These are phyloP conservation scores for Ganoderma meredithae DNA, from an alignment of 1,284 basidiomycete species.

Conservation along the genomic window DNA sequence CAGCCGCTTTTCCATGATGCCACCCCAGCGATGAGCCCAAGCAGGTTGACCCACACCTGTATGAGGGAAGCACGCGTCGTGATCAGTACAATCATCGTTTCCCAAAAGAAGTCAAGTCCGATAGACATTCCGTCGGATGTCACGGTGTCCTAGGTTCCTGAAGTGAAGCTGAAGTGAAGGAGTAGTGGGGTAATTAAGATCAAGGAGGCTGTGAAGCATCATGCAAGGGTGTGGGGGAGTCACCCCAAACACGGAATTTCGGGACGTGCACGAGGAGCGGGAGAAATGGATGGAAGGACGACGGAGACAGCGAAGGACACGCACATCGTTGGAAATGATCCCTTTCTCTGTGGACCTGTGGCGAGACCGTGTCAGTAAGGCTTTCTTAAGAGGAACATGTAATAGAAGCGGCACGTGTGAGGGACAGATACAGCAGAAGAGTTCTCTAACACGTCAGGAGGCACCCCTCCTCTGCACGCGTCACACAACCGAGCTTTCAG, in stretches of 20 bases:
- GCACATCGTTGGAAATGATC: slow-evolving; percentile 69
- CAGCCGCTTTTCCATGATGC: slow-evolving; percentile 77
- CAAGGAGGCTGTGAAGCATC: background rate
- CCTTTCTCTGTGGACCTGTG: slow-evolving; percentile 73
- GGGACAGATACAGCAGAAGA: background rate
- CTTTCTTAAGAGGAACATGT: background rate
- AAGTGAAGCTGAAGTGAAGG: background rate
- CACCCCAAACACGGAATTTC: background rate
- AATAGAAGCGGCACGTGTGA: slow-evolving; percentile 8
- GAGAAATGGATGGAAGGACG: background rate
- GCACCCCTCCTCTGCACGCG: background rate
- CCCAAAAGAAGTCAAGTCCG: background rate
- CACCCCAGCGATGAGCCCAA: slow-evolving; percentile 69
- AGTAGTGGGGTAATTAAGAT: background rate
- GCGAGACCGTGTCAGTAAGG: slow-evolving; percentile 16
- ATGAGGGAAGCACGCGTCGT: background rate
- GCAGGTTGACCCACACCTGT: slow-evolving; percentile 68
- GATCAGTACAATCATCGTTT: background rate
- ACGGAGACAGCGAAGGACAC: slow-evolving; percentile 18
- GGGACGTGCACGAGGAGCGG: background rate
- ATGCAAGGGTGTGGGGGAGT: background rate
- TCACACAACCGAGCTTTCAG: background rate
- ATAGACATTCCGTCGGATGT: background rate
- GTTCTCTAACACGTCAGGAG: background rate
- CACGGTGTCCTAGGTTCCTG: slow-evolving; percentile 10